Base-by-base conservation (phyloP, 768 basidiomycete species). In the Termitomyces eurrhizus region DNA sequence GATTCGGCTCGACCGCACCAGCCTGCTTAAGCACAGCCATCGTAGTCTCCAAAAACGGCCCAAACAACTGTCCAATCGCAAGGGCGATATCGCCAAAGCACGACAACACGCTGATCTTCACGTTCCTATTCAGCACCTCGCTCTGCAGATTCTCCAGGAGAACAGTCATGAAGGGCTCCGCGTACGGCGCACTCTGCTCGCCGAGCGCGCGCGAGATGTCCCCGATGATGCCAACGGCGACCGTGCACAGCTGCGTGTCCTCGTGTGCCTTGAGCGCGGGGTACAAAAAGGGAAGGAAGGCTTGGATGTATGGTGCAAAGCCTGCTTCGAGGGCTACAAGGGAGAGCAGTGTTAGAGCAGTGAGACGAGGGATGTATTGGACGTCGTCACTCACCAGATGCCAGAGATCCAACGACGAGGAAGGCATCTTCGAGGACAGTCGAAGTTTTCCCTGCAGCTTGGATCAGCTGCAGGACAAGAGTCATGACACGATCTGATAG, bases 21-120 rank as follows among this genome's bases (percentile, higher is more conserved):
- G 97, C 97, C 76, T 98, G 95, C 64, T 85, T 81, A 53, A 99
- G 78, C 29, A 99, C 95, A 21, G 77, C 83, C 92, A 97, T 95
- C 8, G 94, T 92, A 6, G 92, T 92, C 60, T 88, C 86, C 52
- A 97, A 78, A 72, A 90, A 99, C 0, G 93, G 94, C 67, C 90
- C 89, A 73, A 98, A 99, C 7, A 79, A 77, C 13, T 85, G 78
- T 2, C 93, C 93, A 63, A 98, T 89, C 0, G 97, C 95, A 11
- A 98, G 80, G 9, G 95, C 96, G 65, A 99, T 90, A 69, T 99
- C 97, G 24, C 96, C 97, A 68, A 99, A 98, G 75, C 93, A 94
- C 13, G 92, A 88, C 61, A 98, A 75, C 68, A 98, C 92, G n/a
- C 91, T 88, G 44, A 98, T 95, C 81, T 99, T 99, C 72, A 98